phyloP scores from a whole-genome alignment of 163 green algal species.

The Scenedesmus sp. region DNA sequence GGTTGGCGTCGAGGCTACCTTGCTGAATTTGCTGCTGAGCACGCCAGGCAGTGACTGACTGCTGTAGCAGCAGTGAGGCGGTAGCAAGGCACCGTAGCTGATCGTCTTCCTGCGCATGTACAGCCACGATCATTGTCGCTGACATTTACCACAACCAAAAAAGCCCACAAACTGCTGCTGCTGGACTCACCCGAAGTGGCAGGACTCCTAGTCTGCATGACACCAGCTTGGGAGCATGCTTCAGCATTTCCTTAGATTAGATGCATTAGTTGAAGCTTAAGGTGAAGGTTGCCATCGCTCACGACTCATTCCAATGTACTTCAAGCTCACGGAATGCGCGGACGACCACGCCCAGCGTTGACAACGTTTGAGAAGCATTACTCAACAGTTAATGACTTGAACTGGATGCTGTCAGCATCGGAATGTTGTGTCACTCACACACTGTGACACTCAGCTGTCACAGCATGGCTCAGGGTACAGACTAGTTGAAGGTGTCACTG shows the following conservation, averaged over 20 bases:
- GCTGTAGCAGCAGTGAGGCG: slow-evolving; percentile 21
- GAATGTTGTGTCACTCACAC: background rate
- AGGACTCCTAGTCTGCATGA: background rate
- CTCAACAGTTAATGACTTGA: background rate
- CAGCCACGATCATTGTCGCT: background rate
- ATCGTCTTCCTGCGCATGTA: background rate
- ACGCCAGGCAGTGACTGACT: slow-evolving; percentile 16
- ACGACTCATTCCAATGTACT: background rate
- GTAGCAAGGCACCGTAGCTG: slow-evolving; percentile 20
- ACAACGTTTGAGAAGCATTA: background rate
- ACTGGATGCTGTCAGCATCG: background rate
- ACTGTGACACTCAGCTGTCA: background rate
- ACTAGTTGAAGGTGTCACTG: no score
- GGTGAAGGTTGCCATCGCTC: background rate
- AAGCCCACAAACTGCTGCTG: background rate
- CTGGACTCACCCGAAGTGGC: background rate
- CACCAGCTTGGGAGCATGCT: background rate
- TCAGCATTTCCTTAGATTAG: background rate
- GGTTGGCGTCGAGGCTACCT: background rate
- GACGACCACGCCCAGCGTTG: background rate
- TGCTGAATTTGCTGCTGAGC: background rate
- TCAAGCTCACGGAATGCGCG: background rate
- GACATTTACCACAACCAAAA: background rate
- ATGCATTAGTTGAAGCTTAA: background rate
- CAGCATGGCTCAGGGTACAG: slow-evolving; percentile 11